Percentiles rank a stretch among this genome's conserved stretches.
Conservation (phyloP, 768 basidiomycete species). For the Phanerochaete sordida region DNA sequence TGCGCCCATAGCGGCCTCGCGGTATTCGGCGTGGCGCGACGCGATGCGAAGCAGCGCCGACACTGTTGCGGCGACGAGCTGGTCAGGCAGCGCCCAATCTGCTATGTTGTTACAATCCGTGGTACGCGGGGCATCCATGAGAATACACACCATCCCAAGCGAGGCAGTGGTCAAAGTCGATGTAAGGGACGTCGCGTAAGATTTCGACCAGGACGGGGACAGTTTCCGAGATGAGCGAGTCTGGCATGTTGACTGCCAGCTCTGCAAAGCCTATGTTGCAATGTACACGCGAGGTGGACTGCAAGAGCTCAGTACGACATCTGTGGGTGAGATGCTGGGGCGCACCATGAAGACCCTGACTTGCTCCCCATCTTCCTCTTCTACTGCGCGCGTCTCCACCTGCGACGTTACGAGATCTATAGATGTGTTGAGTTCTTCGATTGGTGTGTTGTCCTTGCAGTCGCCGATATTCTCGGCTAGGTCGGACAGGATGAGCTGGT, state of each 20-base stretch:
- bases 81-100: slow-evolving; percentile 89
- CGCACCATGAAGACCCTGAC: slow-evolving; percentile 59
- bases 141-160: slow-evolving; percentile 69
- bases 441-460: slow-evolving; percentile 31
- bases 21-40: slow-evolving; percentile 45
- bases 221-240: slow-evolving; percentile 46
- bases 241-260: slow-evolving; percentile 62
- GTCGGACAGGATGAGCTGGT: slow-evolving; percentile 72
- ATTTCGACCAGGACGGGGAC: slow-evolving; percentile 64
- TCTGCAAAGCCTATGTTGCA: slow-evolving; percentile 85
- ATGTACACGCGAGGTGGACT: slow-evolving; percentile 72
- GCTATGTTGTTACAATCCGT: not conserved
- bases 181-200: slow-evolving; percentile 66
- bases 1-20: slow-evolving; percentile 48
- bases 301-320: not conserved
- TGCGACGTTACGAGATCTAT: slow-evolving; percentile 60
- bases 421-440: slow-evolving; percentile 38
- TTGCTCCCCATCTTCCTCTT: slow-evolving; percentile 21
- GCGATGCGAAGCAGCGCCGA: slow-evolving; percentile 72
- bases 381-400: slow-evolving; percentile 42
- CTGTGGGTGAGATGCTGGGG: not conserved
- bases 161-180: slow-evolving; percentile 74
- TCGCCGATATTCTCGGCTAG: slow-evolving; percentile 57
- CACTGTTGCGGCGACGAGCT: slow-evolving; percentile 75
- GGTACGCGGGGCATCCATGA: not conserved